A percentile compares a stretch with the other conserved stretches of the same genome.
Conservation (phyloP, 352 stramenopile genomes). For the Thraustotheca clavata region DNA sequence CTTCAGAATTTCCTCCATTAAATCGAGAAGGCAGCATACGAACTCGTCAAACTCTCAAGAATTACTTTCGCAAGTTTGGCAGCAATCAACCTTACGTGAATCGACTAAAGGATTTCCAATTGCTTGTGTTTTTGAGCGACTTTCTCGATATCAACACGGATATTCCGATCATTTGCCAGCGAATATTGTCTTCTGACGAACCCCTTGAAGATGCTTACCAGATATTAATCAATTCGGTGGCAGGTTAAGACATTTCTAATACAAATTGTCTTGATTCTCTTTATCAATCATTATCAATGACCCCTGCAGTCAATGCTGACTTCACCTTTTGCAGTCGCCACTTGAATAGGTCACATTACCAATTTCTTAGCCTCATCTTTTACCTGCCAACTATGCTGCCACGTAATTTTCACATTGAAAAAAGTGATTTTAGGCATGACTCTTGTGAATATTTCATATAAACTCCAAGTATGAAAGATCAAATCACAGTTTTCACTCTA, state of each 20-base stretch:
- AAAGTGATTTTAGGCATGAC: too few relatives aligned
- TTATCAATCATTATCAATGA: too few relatives aligned
- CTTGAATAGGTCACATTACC: neutral
- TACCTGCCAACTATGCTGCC: neutral
- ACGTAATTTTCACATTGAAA: neutral
- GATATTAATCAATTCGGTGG: constrained; percentile 93
- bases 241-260: constrained; percentile 30
- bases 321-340: neutral
- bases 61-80: constrained; percentile 74
- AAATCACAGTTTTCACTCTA: too few relatives aligned
- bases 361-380: neutral
- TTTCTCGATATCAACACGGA: constrained; percentile 89
- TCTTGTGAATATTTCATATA: too few relatives aligned
- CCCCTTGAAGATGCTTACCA: constrained; percentile 93
- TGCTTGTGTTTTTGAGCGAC: constrained; percentile 92
- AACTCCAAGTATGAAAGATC: too few relatives aligned
- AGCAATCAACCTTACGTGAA: constrained; percentile 64
- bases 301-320: too few relatives aligned
- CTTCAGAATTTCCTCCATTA: constrained; percentile 89
- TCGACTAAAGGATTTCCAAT: constrained; percentile 93
- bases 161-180: constrained; percentile 89
- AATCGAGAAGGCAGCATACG: constrained; percentile 84
- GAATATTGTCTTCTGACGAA: constrained; percentile 80
- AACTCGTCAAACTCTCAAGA: constrained; percentile 88
- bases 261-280: neutral